Evolutionary conservation across 2,329 filamentous ascomycete genomes (phyloP), one percentile per base, ranked within the genome.

Genomic region (Trichoderma pleuroti): DNA sequence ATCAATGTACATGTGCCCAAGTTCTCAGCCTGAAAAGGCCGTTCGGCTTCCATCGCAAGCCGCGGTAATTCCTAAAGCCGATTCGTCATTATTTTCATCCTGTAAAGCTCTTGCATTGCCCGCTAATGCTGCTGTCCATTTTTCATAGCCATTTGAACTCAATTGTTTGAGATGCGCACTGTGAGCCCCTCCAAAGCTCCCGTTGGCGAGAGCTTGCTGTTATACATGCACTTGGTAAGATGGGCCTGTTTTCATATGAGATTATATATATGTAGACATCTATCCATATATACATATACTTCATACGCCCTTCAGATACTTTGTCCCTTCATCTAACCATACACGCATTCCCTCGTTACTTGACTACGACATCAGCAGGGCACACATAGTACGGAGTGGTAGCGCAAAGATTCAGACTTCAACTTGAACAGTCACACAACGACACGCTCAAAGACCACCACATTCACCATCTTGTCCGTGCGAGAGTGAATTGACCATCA

Each of bases 401-500:
- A 28, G 21, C 46, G 49, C 18, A 39, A 2, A 56, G 18, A 26
- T 32, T 11, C 16, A 14, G 4, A 2, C 11, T 5, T 24, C 5
- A 46, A 24, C n/a, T 12, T 12, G 42, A 52, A 52, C 21, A 52
- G 42, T 49, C 39, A 42, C 28, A 30, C 16, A 46, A 26, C 2
- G 16, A 11, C 26, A 52, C 39, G 11, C 26, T 9, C 28, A 18
- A 21, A 7, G 49, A 4, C 21, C 24, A 59, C 12, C n/a, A 10
- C 26, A 42, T 46, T 34, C 39, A 68, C 18, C n/a, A 14, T 24
- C 14, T 32, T 56, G 28, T n/a, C 8, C 26, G 14, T n/a, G 14
- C 21, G 26, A 5, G 49, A 14, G 4, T 24, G 3, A 21, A 21
- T 46, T 21, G 30, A 18, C 46, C 69, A 75, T 39, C 4, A 83